Evolutionary conservation across 2,329 filamentous ascomycete genomes (phyloP).

Genomic region (Ophiostoma australiae): DNA sequence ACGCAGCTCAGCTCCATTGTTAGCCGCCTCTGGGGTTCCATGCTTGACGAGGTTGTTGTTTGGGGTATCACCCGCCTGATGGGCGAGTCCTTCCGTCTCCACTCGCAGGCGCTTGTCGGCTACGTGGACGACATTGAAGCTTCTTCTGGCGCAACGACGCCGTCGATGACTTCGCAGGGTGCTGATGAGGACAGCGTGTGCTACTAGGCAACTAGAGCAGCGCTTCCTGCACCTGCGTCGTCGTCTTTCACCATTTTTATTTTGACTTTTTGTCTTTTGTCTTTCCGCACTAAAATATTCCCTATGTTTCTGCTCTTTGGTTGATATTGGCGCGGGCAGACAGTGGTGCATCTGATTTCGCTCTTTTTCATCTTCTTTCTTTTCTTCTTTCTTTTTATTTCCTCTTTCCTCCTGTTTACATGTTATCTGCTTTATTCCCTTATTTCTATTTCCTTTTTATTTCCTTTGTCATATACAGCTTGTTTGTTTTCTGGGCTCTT

Average conservation of each 20-base stretch:
- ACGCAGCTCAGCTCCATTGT: slow-evolving; percentile 91
- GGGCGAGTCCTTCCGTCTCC: slow-evolving; percentile 96
- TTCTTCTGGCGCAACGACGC: slow-evolving; percentile 64
- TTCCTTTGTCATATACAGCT: slow-evolving; percentile 16
- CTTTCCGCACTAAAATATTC: slow-evolving; percentile 24
- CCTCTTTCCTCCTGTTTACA: slow-evolving; percentile 27
- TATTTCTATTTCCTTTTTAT: slow-evolving; percentile 19
- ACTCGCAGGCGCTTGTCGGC: slow-evolving; percentile 88
- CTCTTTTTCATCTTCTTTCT: slow-evolving; percentile 23
- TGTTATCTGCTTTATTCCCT: slow-evolving; percentile 31
- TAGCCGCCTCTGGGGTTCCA: slow-evolving; percentile 90
- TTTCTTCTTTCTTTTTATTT: slow-evolving; percentile 18
- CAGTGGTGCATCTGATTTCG: slow-evolving; percentile 16
- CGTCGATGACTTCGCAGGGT: slow-evolving; percentile 67
- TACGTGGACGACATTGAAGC: slow-evolving; percentile 81
- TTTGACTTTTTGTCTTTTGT: slow-evolving; percentile 29
- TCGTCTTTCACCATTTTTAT: slow-evolving; percentile 33
- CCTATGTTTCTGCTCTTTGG: slow-evolving; percentile 22
- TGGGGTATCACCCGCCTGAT: slow-evolving; percentile 96
- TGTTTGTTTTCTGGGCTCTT: slow-evolving; percentile 20
- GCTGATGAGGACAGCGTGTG: slow-evolving; percentile 64
- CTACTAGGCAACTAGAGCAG: slow-evolving; percentile 44
- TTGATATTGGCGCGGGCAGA: slow-evolving; percentile 27
- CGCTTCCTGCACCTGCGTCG: slow-evolving; percentile 16
- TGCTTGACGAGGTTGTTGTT: slow-evolving; percentile 97